Evolutionary conservation across 371 early-diverging fungal species (phyloP).

Genomic region (Dentiscutata heterogama): DNA sequence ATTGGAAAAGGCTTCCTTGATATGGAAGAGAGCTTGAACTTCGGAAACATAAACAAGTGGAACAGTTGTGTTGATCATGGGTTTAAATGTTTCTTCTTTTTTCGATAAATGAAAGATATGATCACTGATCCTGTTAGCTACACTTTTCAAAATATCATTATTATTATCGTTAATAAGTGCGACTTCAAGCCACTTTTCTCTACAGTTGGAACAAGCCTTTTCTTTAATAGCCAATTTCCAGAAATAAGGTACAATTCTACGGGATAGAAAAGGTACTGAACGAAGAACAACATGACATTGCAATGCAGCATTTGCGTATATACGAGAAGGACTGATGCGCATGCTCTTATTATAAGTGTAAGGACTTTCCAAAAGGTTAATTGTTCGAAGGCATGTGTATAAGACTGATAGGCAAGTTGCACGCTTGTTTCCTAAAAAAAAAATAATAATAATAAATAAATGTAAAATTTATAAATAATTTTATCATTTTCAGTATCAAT

Average conservation of each 20-base stretch:
- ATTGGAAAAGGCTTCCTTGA: constrained; percentile 38
- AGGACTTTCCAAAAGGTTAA: constrained; percentile 41
- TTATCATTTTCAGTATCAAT: background rate
- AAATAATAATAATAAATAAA: background rate
- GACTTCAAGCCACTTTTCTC: constrained; percentile 41
- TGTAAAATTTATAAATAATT: too few relatives aligned
- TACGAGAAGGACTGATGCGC: constrained; percentile 31
- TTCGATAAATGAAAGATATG: background rate
- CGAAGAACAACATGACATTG: constrained; percentile 32
- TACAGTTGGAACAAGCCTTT: background rate
- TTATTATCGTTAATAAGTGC: constrained; percentile 14
- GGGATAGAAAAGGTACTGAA: constrained; percentile 15
- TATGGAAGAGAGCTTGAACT: constrained; percentile 30
- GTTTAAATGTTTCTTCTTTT: too few relatives aligned
- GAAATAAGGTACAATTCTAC: constrained; percentile 26
- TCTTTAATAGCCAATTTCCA: constrained; percentile 33
- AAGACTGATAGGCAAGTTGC: constrained; percentile 35
- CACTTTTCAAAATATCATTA: constrained; percentile 1
- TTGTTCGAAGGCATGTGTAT: constrained; percentile 38
- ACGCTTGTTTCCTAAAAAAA: constrained; percentile 18
- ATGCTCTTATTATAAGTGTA: background rate
- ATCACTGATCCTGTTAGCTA: constrained; percentile 19
- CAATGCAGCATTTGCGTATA: constrained; percentile 39
- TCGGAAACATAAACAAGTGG: constrained; percentile 23
- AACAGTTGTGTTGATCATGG: constrained; percentile 14